phyloP scores from a whole-genome alignment of 768 basidiomycete species.

The Tylopilus sp. region DNA sequence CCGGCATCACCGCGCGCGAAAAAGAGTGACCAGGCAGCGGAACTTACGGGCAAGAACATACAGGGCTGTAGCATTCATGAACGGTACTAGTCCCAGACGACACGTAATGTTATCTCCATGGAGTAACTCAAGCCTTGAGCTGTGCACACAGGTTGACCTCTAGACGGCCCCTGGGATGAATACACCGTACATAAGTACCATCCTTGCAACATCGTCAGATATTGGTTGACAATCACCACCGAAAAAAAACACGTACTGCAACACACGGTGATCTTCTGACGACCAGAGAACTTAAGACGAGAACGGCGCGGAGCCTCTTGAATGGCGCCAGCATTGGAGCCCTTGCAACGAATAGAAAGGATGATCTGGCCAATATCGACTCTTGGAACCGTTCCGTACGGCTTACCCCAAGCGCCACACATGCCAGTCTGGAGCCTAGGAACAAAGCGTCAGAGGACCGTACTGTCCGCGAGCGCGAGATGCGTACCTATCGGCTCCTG shows the following conservation, averaged over 20 bases:
- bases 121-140: slow-evolving; percentile 57
- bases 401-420: slow-evolving; percentile 99
- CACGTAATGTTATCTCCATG: slow-evolving; percentile 3
- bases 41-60: no score
- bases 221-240: no score
- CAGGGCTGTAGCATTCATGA: slow-evolving; percentile 19
- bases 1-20: no score
- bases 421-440: slow-evolving; percentile 89
- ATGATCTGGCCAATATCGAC: slow-evolving; percentile 98
- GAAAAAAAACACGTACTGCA: slow-evolving; percentile 59
- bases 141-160: slow-evolving; percentile 84
- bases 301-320: slow-evolving; percentile 97
- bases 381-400: slow-evolving; percentile 93
- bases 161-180: slow-evolving; percentile 82
- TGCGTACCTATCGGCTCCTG: slow-evolving; percentile 89
- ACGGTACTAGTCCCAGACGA: slow-evolving; percentile 14
- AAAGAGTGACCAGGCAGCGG: no score
- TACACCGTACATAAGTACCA: slow-evolving; percentile 94
- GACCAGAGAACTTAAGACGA: slow-evolving; percentile 99
- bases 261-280: slow-evolving; percentile 95
- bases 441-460: neutral
- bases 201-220: slow-evolving; percentile 41
- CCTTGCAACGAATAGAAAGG: slow-evolving; percentile 88
- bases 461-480: no score
- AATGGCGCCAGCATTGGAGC: slow-evolving; percentile 80